These are phyloP conservation scores for Colletotrichum brevisporum DNA, from an alignment of 2,329 filamentous ascomycete species.

Conservation along the genomic window DNA sequence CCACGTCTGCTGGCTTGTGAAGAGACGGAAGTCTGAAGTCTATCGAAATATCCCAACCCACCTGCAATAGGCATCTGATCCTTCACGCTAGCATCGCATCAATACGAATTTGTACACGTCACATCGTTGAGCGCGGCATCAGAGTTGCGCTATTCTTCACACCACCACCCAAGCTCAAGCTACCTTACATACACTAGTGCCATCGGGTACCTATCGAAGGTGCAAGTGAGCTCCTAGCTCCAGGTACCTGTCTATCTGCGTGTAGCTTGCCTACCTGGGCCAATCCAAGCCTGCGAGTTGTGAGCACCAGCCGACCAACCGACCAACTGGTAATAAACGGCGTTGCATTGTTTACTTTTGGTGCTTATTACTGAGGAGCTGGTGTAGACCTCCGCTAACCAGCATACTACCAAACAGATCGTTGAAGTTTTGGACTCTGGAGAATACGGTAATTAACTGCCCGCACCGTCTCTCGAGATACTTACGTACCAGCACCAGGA, in stretches of 20 bases:
- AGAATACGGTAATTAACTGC: slow-evolving; percentile 22
- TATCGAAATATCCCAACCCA: slow-evolving; percentile 6
- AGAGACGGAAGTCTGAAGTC: neutral
- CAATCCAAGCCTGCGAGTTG: too few species aligned
- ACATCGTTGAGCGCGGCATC: slow-evolving; percentile 8
- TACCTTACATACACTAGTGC: too few species aligned
- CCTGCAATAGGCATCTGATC: neutral
- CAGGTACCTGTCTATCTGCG: too few species aligned
- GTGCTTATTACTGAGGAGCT: neutral
- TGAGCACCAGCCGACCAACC: too few species aligned
- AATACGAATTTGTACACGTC: slow-evolving; percentile 10
- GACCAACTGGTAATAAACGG: neutral
- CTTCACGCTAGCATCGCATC: slow-evolving; percentile 19
- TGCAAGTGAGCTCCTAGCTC: neutral
- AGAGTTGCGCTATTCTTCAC: slow-evolving; percentile 10
- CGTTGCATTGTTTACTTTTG: slow-evolving; percentile 9
- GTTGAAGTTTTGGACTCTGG: neutral
- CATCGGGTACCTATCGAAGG: neutral
- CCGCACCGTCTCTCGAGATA: neutral
- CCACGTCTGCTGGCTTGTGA: slow-evolving; percentile 9
- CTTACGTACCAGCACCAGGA: neutral
- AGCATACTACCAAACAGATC: neutral
- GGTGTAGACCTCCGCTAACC: neutral
- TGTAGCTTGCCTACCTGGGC: too few species aligned
- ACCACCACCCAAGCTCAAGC: neutral